phyloP scores from a whole-genome alignment of 345 rosid genomes.

The Limnanthes douglasii region DNA sequence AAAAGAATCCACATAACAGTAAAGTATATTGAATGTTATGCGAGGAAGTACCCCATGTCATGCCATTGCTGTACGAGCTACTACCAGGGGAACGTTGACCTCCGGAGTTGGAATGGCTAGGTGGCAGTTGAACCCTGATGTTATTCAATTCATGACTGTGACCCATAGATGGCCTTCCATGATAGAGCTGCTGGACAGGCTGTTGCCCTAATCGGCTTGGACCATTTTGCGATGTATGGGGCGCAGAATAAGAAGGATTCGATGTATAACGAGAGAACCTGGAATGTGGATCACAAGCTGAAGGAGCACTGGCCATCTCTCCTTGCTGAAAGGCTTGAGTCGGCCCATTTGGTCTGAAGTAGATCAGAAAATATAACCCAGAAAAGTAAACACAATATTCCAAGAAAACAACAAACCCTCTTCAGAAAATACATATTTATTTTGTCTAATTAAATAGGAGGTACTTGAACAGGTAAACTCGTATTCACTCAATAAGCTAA shows the following conservation, averaged over 20 bases:
- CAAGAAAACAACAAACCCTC: too few relatives aligned
- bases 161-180: conserved; percentile 39
- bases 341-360: conserved; percentile 49
- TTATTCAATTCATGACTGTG: conserved; percentile 58
- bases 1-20: too few relatives aligned
- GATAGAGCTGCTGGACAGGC: conserved; percentile 33
- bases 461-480: too few relatives aligned
- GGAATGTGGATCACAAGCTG: conserved; percentile 39
- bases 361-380: conserved; percentile 6
- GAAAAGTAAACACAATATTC: too few relatives aligned
- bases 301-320: conserved; percentile 63
- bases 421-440: too few relatives aligned
- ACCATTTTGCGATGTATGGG: conserved; percentile 53
- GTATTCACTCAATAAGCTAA: too few relatives aligned
- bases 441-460: too few relatives aligned
- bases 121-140: conserved; percentile 51
- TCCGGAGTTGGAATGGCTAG: conserved; percentile 40
- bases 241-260: conserved; percentile 35
- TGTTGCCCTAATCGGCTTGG: conserved; percentile 94
- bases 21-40: too few relatives aligned
- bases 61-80: conserved; percentile 48
- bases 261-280: conserved; percentile 32
- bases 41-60: conserved; percentile 70
- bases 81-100: conserved; percentile 70
- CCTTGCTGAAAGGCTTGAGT: conserved; percentile 38